Base-by-base conservation (phyloP, 495 filamentous ascomycete species). In the Xylaria intraflava region DNA sequence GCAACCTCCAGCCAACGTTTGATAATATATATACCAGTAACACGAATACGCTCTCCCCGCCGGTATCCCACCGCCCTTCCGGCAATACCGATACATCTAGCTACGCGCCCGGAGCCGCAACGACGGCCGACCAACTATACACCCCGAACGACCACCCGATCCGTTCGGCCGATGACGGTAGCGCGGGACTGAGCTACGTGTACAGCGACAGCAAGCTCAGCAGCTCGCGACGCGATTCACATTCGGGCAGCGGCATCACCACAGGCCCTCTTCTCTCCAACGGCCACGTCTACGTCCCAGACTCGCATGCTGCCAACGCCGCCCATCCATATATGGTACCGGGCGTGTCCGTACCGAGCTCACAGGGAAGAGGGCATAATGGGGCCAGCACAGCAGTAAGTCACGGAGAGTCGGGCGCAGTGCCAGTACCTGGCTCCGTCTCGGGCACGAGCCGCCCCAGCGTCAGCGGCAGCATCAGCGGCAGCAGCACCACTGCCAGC, bases 221-320 rank as follows among this genome's bases (percentile, higher is more conserved):
- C 27, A 33, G 46, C 26, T 35, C 60, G 2, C 27, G 10, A 14
- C 46, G 58, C 31, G 49, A 61, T 24, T 63, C 60, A 0, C 60
- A 61, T 9, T 64, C 63, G 1, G 59, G 62, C 44, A 51, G 59
- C 11, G 51, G 53, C 2, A 54, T 43, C 8, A 52, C 48, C 42
- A 16, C 47, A 16, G 54, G 53, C 23, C 56, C 63, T 1, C 54
- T 66, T 6, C 53, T 66, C 6, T 55, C 64, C 35, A 66, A 66
- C 38, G 64, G 64, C 40, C 64, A 66, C 26, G 40, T 66, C 16
- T 66, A 66, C 56, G 64, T 66, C 0, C 63, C 63, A 0, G 60
- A 66, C 8, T 56, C 58, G 0, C 61, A 66, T 40, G 40, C 53
- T 3, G 23, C 30, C 0, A 45, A 55, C 46, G 44, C 53, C 0